Evolutionary conservation across 176 grass and related monocot species (phyloP).

Genomic region (Chloris gayana): DNA sequence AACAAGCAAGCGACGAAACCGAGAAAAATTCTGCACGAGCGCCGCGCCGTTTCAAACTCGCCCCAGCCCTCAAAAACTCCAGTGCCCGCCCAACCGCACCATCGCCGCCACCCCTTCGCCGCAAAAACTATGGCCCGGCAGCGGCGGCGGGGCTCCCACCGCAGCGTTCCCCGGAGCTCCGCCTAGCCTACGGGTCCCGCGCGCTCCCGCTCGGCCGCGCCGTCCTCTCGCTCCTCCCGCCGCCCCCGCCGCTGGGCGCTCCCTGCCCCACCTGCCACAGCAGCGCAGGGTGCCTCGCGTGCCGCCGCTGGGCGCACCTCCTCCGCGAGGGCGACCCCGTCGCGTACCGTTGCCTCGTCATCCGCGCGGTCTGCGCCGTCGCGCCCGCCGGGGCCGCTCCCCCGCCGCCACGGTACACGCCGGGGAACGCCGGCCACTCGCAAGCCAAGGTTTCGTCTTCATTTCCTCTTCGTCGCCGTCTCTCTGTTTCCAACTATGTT

Average conservation of each 20-base stretch:
- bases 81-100: not conserved
- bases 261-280: conserved; percentile 39
- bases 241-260: not conserved
- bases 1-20: not conserved
- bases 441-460: conserved; percentile 35
- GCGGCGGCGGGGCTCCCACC: not conserved
- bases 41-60: not conserved
- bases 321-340: conserved; percentile 39
- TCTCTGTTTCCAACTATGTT: not conserved
- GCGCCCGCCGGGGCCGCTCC: not conserved
- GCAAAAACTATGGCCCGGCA: conserved; percentile 19
- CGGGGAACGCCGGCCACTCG: conserved; percentile 36
- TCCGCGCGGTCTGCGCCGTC: conserved; percentile 48
- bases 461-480: not conserved
- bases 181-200: conserved; percentile 22
- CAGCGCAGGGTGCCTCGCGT: conserved; percentile 42
- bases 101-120: not conserved
- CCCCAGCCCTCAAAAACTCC: not conserved
- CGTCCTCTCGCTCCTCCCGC: conserved; percentile 36
- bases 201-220: conserved; percentile 36
- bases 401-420: conserved; percentile 45
- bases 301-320: conserved; percentile 46
- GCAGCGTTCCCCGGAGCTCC: conserved; percentile 36
- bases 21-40: not conserved
- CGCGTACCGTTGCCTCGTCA: conserved; percentile 49